Evolutionary conservation across 176 grass and related monocot species (phyloP), one percentile per base, ranked within the genome.

Genomic region (Guadua angustifolia): DNA sequence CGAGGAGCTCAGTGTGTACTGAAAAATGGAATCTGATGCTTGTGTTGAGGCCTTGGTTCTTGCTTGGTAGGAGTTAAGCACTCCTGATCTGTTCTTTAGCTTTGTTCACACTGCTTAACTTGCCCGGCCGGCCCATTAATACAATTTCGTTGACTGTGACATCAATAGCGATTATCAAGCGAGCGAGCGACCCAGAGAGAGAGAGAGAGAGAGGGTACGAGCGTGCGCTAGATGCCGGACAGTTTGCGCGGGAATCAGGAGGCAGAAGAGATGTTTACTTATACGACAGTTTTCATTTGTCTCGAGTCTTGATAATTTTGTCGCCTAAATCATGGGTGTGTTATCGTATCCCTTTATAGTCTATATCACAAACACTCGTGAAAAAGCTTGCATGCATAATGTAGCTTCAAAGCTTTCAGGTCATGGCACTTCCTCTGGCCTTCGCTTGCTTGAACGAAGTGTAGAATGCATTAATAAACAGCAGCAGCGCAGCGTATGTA

Each of bases 201-300:
- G 35, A 36, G 35, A 36, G 35, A 3, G 16, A 5, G 78, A 11
- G 58, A 26, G n/a, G 6, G 36, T 32, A 46, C 21, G 35, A 59
- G 44, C 12, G 52, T 16, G 49, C n/a, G 59, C 45, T 64, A 61
- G 53, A 71, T 62, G 19, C 74, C 18, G 26, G 53, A 5, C 55
- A 74, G 42, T 71, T 24, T 86, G 83, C 74, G 9, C 36, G 42
- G 53, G 55, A 36, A 77, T 71, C 18, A 5, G 82, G 36, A 60
- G 51, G 70, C 77, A 85, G 49, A 29, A 62, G 22, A 29, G 26
- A 45, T 46, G 67, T 15, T n/a, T 74, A 18, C 64, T 39, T 59
- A 26, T 19, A 39, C 12, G 44, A 35, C 3, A 58, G 49, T 77
- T 58, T 40, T 39, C n/a, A 29, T 24, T 52, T 64, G 65, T 16